Base-by-base conservation (phyloP, 768 basidiomycete species). In the Tephrocybe sp. region DNA sequence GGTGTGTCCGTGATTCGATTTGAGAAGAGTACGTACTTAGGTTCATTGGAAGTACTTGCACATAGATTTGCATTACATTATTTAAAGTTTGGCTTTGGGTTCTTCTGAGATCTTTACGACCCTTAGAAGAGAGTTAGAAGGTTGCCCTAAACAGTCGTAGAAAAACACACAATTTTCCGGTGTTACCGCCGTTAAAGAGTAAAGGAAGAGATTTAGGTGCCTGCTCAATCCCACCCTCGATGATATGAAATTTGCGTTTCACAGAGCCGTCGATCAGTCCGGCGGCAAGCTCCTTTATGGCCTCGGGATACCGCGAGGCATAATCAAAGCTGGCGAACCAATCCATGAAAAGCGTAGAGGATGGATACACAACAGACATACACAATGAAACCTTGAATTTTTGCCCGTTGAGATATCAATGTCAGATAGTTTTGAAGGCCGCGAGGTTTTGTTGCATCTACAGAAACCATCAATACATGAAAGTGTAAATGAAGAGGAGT, bases 301-400 rank as follows among this genome's bases (percentile, higher is more conserved):
- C 92, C 26, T 69, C 74, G 3, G 77, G 71, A 61, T 75, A 93
- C 47, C 82, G 75, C 0, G 73, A 52, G 0, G 62, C 73, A 63
- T 93, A 94, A 68, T 98, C 92, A 52, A 91, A 76, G 8, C 90
- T 90, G 52, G 16, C 24, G 31, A 5, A 38, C 39, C 21, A 53
- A 27, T 24, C 11, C 19, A 43, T 27, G 31, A 27, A 11, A 22
- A 40, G 13, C 11, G 28, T 27, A 8, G 25, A 12, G 22, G 42
- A n/a, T n/a, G 27, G 21, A 5, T 5, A 19, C n/a, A 37, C 25
- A 24, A 8, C 11, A 41, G 16, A 63, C 82, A 40, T 61, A 88
- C 85, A 91, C 78, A 58, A 95, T 73, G 69, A 93, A 97, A 7
- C 95, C 95, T 61, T 89, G 74, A 1, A 98, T 82, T 32, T 74